Percentiles rank a stretch among this genome's conserved stretches.
These are phyloP conservation scores for Rhizophlyctis rosea DNA, from an alignment of 192 early-diverging fungal species.

Conservation along the genomic window DNA sequence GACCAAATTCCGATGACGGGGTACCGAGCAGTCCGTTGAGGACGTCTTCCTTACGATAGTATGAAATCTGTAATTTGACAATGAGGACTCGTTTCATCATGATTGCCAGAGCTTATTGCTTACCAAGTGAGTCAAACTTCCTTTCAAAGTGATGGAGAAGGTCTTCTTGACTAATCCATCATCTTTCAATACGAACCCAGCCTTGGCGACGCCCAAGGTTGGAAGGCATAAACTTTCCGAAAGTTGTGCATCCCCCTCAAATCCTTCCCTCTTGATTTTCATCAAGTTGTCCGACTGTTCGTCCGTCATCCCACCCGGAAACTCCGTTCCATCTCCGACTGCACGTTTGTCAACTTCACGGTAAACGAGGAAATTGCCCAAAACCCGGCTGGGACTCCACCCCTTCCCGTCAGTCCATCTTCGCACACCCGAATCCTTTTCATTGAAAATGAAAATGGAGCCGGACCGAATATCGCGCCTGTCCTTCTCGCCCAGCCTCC, in stretches of 20 bases:
- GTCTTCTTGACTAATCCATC: neutral
- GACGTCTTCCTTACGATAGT: neutral
- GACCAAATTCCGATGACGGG: neutral
- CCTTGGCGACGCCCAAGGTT: too few relatives aligned
- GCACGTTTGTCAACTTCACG: slow-evolving; percentile 75
- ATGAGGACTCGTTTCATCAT: too few relatives aligned
- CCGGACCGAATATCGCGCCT: slow-evolving; percentile 75
- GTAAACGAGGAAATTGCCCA: slow-evolving; percentile 85
- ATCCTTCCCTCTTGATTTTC: too few relatives aligned
- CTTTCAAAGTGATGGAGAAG: neutral
- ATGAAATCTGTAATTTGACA: neutral
- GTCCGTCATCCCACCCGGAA: too few relatives aligned
- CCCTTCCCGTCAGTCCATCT: slow-evolving; percentile 85
- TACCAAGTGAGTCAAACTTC: neutral
- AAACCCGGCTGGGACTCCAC: slow-evolving; percentile 84
- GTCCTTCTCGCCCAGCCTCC: slow-evolving; percentile 79
- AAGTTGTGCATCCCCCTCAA: too few relatives aligned
- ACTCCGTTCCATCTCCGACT: too few relatives aligned
- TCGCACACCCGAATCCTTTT: slow-evolving; percentile 68
- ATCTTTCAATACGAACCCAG: neutral
- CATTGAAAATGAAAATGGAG: slow-evolving; percentile 88
- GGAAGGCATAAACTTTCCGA: too few relatives aligned
- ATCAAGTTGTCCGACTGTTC: too few relatives aligned
- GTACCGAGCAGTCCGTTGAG: neutral
- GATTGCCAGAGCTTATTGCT: neutral